phyloP scores from a whole-genome alignment of 2,329 filamentous ascomycete species.

The Claviceps pazoutovae region DNA sequence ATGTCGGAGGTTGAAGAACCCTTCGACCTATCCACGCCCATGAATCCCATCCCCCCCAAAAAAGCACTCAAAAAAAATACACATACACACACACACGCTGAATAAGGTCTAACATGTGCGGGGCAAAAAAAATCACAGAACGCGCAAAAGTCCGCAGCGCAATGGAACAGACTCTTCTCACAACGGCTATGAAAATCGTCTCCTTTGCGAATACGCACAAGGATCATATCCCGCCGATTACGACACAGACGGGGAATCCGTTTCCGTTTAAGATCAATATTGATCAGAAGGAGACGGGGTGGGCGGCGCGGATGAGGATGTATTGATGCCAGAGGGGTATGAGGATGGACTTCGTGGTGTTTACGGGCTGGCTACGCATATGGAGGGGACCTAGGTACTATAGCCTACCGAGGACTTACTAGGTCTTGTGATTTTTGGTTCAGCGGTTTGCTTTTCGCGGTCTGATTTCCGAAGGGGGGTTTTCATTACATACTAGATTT shows the following conservation, averaged over 20 bases:
- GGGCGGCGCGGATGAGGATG: constrained; percentile 67
- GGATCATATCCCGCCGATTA: constrained; percentile 94
- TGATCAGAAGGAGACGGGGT: constrained; percentile 64
- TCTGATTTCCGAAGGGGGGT: too few species aligned
- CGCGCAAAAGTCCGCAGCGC: constrained; percentile 76
- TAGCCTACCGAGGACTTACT: too few species aligned
- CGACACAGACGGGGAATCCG: constrained; percentile 82
- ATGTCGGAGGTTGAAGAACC: too few species aligned
- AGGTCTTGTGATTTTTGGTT: too few species aligned
- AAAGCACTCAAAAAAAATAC: not conserved
- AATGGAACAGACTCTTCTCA: constrained; percentile 80
- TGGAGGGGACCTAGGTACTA: too few species aligned
- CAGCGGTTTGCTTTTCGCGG: too few species aligned
- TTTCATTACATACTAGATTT: too few species aligned
- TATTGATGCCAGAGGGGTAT: constrained; percentile 29
- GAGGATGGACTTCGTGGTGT: too few species aligned
- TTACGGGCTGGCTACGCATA: too few species aligned
- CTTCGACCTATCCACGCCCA: too few species aligned
- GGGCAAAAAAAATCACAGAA: constrained; percentile 35
- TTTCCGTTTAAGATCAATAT: constrained; percentile 91
- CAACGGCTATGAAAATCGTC: constrained; percentile 80
- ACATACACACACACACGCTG: not conserved
- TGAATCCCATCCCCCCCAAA: not conserved
- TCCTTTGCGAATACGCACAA: constrained; percentile 78
- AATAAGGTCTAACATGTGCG: too few species aligned